These are phyloP conservation scores for Prosopis cineraria DNA, from an alignment of 306 rosid species.

Conservation along the genomic window DNA sequence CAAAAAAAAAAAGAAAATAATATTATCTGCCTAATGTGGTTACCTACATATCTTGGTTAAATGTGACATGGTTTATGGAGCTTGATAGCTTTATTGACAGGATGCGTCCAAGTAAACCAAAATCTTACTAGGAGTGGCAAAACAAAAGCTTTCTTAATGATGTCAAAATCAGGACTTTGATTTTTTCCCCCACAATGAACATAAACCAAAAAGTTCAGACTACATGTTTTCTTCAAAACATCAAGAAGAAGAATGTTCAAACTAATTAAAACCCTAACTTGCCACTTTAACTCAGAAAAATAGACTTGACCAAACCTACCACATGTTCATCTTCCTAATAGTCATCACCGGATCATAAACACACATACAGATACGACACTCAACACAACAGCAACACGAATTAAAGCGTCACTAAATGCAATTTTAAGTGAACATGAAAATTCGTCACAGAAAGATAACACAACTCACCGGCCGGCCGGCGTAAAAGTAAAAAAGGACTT, in stretches of 20 bases:
- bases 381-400: not conserved
- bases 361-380: not conserved
- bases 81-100: too few species aligned
- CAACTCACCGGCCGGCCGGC: not conserved
- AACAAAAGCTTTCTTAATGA: too few species aligned
- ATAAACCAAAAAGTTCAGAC: not conserved
- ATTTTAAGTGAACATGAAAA: not conserved
- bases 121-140: too few species aligned
- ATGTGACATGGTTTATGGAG: too few species aligned
- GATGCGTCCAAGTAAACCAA: too few species aligned
- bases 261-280: not conserved
- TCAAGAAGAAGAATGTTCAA: not conserved
- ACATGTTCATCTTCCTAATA: not conserved
- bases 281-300: not conserved
- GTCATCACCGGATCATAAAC: not conserved
- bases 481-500: not conserved
- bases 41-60: too few species aligned
- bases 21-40: too few species aligned
- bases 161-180: too few species aligned
- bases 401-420: not conserved
- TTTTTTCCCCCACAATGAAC: too few species aligned
- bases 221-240: not conserved
- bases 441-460: not conserved
- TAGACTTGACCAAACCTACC: not conserved
- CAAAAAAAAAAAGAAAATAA: too few species aligned